Base-by-base conservation (phyloP, 805 yeast species). In the Pichia cabralensis region DNA sequence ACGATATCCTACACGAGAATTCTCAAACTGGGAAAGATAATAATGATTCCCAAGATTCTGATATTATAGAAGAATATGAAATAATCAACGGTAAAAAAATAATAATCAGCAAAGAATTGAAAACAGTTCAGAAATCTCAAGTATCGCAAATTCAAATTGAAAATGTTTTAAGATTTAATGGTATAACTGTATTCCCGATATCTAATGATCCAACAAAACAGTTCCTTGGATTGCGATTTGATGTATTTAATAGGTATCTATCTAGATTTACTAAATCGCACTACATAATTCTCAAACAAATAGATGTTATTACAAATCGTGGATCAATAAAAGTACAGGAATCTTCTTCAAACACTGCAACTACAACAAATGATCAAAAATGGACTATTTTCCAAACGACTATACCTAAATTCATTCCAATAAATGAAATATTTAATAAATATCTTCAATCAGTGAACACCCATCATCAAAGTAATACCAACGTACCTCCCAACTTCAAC, bases 141-240 rank as follows among this genome's bases (percentile, higher is more conserved):
- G 26, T 28, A n/a, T 14, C 26, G 10, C 55, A 56, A 30, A 61
- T 67, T 25, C 51, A 62, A 28, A 45, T 59, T 29, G 79, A 72
- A 39, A 71, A 69, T 41, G 51, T 69, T 14, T 61, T 58, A 36
- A 46, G 79, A 34, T 45, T 71, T 37, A 67, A 62, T 6, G 76
- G 76, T 2, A 46, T 67, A 21, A 71, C 77, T 0, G 67, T 67
- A 0, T 72, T 72, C 35, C 72, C 74, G 1, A 57, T 72, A 27
- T 55, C 60, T 6, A 29, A 33, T 12, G 58, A 47, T 9, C 37
- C 44, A 0, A 34, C 42, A 9, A 61, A 56, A 8, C 48, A 52
- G 9, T 48, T 61, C 23, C 39, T 72, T 21, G 79, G 79, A 0
- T 41, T 72, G 6, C 49, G 79, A n/a, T 70, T 70, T 44, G 79